Evolutionary conservation across 2,329 filamentous ascomycete species (phyloP).

Genomic region (Sporothrix humicola): DNA sequence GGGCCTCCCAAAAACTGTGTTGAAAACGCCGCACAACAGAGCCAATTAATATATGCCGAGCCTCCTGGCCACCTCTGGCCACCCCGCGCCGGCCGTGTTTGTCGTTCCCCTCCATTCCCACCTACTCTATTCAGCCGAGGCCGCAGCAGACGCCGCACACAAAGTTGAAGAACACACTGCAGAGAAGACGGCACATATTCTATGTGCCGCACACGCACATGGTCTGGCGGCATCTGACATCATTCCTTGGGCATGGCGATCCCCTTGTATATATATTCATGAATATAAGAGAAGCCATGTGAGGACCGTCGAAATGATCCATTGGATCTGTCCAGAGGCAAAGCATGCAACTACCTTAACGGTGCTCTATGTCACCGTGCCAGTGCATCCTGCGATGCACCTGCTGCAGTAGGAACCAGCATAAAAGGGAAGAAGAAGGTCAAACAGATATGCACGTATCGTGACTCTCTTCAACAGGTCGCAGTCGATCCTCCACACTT

Average conservation of each 20-base stretch:
- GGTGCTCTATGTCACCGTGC: background rate
- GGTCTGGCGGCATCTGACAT: constrained; percentile 1
- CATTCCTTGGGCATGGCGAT: background rate
- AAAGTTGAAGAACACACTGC: background rate
- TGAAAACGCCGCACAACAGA: background rate
- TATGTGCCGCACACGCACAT: constrained; percentile 2
- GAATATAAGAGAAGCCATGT: background rate
- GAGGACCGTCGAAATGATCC: background rate
- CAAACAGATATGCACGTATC: background rate
- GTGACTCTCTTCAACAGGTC: background rate
- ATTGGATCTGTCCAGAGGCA: background rate
- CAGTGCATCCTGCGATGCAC: constrained; percentile 23
- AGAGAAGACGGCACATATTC: background rate
- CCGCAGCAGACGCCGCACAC: background rate
- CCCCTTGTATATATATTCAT: background rate
- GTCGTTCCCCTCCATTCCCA: background rate
- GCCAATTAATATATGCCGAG: constrained; percentile 13
- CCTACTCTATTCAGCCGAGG: constrained; percentile 32
- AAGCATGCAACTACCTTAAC: background rate
- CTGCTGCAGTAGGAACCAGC: constrained; percentile 14
- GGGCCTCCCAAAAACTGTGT: background rate
- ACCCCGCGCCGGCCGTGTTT: background rate
- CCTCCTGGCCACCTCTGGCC: constrained; percentile 9
- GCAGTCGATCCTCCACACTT: background rate
- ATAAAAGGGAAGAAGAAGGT: constrained; percentile 34